phyloP scores from a whole-genome alignment of 495 filamentous ascomycete species.

The Elaphomyces granulatus region DNA sequence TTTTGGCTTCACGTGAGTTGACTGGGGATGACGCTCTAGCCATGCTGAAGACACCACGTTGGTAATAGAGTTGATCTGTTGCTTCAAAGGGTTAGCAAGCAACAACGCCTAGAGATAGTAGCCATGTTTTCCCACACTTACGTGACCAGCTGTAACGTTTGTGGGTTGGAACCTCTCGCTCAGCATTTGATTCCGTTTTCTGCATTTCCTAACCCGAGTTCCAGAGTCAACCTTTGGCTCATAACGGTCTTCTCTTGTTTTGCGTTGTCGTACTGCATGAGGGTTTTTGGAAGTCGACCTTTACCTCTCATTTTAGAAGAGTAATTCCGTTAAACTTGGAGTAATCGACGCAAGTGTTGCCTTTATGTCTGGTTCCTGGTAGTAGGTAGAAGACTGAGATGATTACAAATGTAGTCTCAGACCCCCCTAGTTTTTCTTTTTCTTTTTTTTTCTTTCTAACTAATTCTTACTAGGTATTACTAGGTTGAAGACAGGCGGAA shows the following conservation, averaged over 20 bases:
- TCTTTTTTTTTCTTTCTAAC: too few relatives aligned
- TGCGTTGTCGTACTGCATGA: constrained; percentile 48
- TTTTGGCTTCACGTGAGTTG: constrained; percentile 31
- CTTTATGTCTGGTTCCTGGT: background rate
- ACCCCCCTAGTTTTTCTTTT: background rate
- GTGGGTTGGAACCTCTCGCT: constrained; percentile 49
- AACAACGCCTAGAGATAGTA: background rate
- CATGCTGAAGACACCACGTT: constrained; percentile 53
- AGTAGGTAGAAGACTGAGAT: too few relatives aligned
- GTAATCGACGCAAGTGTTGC: background rate
- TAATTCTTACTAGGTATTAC: too few relatives aligned
- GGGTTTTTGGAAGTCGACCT: constrained; percentile 5
- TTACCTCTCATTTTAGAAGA: background rate
- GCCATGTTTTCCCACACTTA: constrained; percentile 38
- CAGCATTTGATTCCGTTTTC: constrained; percentile 32
- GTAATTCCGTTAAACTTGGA: background rate
- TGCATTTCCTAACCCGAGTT: constrained; percentile 17
- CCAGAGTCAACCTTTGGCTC: constrained; percentile 15
- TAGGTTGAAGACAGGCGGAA: too few relatives aligned
- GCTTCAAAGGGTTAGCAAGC: constrained; percentile 7
- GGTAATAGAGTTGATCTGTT: constrained; percentile 37
- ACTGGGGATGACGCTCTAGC: constrained; percentile 48
- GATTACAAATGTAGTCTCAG: too few relatives aligned
- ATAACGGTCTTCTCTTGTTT: constrained; percentile 43
- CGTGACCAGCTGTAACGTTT: constrained; percentile 44